phyloP scores from a whole-genome alignment of 2,329 filamentous ascomycete genomes.

The Penicillium fuscoglaucum region DNA sequence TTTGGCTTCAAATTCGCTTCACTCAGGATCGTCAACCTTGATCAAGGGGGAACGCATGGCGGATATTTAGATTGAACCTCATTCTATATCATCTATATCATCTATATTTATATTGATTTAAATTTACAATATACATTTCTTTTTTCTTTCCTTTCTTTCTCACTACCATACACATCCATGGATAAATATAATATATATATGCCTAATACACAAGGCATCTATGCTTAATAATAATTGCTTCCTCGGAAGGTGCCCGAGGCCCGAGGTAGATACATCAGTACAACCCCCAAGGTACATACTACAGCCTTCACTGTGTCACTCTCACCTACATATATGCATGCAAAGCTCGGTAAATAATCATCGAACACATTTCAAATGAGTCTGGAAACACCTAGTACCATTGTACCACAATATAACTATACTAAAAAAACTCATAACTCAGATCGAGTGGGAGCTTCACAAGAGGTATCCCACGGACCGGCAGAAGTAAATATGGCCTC shows the following conservation, averaged over 20 bases:
- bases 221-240: not conserved
- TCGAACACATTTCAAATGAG: not conserved
- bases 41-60: not conserved
- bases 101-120: not conserved
- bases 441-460: not conserved
- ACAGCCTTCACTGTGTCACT: not conserved
- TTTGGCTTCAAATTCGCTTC: conserved; percentile 13
- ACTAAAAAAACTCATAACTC: not conserved
- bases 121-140: no score
- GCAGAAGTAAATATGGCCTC: not conserved
- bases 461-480: not conserved
- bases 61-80: not conserved
- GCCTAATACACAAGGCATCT: not conserved
- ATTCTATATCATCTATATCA: not conserved
- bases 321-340: not conserved
- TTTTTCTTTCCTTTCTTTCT: not conserved
- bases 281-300: not conserved
- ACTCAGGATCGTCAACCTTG: conserved; percentile 9
- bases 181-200: not conserved
- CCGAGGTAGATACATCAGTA: not conserved
- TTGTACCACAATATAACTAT: not conserved
- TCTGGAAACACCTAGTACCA: not conserved
- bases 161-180: not conserved
- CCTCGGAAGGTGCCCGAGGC: not conserved
- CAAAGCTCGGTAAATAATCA: not conserved